Conservation (phyloP, 805 yeast genomes). For the Starmera pachycereana region DNA sequence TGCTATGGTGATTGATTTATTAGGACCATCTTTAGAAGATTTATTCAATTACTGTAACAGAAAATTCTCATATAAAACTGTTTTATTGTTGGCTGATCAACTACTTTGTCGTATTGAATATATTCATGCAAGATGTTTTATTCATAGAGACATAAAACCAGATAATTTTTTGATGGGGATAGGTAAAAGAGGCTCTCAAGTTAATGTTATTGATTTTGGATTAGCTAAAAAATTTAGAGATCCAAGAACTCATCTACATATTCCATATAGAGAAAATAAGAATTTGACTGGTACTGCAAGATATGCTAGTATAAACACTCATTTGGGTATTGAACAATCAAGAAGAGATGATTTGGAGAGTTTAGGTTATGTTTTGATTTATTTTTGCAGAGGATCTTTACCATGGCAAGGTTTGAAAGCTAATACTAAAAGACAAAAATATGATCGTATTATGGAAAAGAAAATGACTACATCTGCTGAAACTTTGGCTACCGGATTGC, state of each 20-base stretch:
- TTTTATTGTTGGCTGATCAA: slow-evolving; percentile 86
- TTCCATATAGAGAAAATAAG: slow-evolving; percentile 93
- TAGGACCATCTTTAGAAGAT: slow-evolving; percentile 94
- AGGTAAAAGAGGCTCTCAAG: slow-evolving; percentile 89
- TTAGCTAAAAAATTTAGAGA: slow-evolving; percentile 91
- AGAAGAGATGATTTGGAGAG: slow-evolving; percentile 96
- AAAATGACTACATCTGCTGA: slow-evolving; percentile 86
- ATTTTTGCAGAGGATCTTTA: slow-evolving; percentile 88
- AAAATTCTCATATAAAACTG: slow-evolving; percentile 88
- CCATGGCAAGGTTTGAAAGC: slow-evolving; percentile 99
- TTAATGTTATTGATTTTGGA: slow-evolving; percentile 94
- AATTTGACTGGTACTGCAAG: slow-evolving; percentile 97
- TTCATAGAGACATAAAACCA: slow-evolving; percentile 93
- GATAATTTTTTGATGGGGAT: slow-evolving; percentile 88
- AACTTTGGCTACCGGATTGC: slow-evolving; percentile 82
- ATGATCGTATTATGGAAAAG: slow-evolving; percentile 92
- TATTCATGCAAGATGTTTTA: slow-evolving; percentile 92
- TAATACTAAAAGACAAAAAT: slow-evolving; percentile 92
- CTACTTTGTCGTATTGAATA: slow-evolving; percentile 89
- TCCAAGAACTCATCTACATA: slow-evolving; percentile 87
- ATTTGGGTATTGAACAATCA: slow-evolving; percentile 92
- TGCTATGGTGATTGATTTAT: slow-evolving; percentile 91
- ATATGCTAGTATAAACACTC: slow-evolving; percentile 91
- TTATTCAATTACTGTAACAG: slow-evolving; percentile 93
- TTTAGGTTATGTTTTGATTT: slow-evolving; percentile 86